Conservation (phyloP, 179 eudicot genomes). For the Corrigiola litoralis region DNA sequence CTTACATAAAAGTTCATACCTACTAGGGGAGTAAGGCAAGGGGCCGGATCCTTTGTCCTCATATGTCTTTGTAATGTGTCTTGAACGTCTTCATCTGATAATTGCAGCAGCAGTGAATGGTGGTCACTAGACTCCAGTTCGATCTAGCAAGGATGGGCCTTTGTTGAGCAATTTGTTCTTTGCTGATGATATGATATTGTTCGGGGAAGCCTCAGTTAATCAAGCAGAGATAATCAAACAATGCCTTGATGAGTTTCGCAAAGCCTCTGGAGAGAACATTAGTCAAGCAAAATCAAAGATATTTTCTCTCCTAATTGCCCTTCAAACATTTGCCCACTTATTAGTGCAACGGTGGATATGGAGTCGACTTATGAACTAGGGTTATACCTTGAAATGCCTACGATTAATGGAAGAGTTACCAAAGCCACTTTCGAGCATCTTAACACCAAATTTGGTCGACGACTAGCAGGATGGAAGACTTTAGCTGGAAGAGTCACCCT, state of each 20-base stretch:
- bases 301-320: neutral
- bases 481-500: neutral
- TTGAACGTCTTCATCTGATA: too few relatives aligned
- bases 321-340: neutral
- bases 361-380: neutral
- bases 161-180: too few relatives aligned
- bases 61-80: neutral
- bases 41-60: neutral
- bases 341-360: neutral
- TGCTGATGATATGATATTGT: neutral
- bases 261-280: neutral
- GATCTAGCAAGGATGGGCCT: neutral
- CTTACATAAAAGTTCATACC: neutral
- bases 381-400: neutral
- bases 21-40: neutral
- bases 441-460: neutral
- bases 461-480: neutral
- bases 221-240: neutral
- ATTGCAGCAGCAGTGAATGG: neutral
- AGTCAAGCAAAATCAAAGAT: neutral
- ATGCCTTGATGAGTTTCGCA: neutral
- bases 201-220: too few relatives aligned
- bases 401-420: too few relatives aligned
- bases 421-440: too few relatives aligned
- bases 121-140: neutral